Base-by-base conservation (phyloP, 768 basidiomycete species). In the Mycena amicta region DNA sequence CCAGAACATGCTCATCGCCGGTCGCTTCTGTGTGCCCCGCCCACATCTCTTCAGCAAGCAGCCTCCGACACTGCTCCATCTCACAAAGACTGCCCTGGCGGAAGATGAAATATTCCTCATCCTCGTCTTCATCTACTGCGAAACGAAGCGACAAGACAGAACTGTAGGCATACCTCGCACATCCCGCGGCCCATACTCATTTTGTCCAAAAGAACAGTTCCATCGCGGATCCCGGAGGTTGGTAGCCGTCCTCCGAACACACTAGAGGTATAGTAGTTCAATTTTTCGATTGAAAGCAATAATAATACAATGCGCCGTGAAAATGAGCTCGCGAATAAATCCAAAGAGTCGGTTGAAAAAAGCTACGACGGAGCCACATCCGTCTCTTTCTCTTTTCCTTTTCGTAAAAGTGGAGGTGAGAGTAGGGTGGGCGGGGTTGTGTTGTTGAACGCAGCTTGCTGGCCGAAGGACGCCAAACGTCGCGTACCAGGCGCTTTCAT, bases 31-130 rank as follows among this genome's bases (percentile, higher is more conserved):
- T 2, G 77, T 81, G 3, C 77, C 81, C 52, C 77, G 82, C n/a
- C 81, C 80, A 2, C 78, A 79, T 53, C 67, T 84, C 5, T 81
- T 83, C 61, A 72, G 71, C 26, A 81, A 81, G 60, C 56, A 70
- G 20, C 73, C 75, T 43, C 77, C 80, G 0, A 65, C 79, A 8
- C 66, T 70, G 0, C 55, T 84, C 27, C 72, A 77, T 30, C 65
- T 83, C 22, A 74, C 72, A 26, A 70, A 72, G 30, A 68, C 66
- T n/a, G 79, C 79, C 1, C 65, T 82, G 29, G 68, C 68, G 15
- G 75, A 72, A 16, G 75, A 77, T 45, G 75, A 77, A 53, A 68
- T 77, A 6, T 76, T 77, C 51, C 60, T 76, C 58, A 71, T 77
- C n/a, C 61, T 77, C 46, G 62, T 69, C 2, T 71, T 77, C 26